These are phyloP conservation scores for Gynochthodes officinalis DNA, from an alignment of 257 asterid species.

Conservation along the genomic window DNA sequence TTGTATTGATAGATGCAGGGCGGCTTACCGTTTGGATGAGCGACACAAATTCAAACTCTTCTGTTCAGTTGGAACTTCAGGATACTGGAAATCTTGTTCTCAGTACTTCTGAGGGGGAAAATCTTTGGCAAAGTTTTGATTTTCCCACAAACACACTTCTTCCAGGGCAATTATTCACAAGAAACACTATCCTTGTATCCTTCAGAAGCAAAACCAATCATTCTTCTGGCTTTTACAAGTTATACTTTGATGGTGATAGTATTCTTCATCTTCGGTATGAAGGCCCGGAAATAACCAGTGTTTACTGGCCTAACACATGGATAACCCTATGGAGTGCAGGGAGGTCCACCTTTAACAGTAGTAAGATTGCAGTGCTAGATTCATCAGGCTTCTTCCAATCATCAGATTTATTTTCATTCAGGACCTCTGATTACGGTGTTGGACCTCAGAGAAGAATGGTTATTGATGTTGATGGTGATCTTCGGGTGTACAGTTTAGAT, in stretches of 20 bases:
- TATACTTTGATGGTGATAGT: slow-evolving; percentile 31
- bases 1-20: slow-evolving; percentile 23
- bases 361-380: slow-evolving; percentile 23
- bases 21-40: slow-evolving; percentile 24
- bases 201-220: slow-evolving; percentile 27
- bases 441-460: slow-evolving; percentile 25
- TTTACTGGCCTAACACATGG: slow-evolving; percentile 35
- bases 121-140: slow-evolving; percentile 37
- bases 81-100: slow-evolving; percentile 37
- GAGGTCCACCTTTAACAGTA: slow-evolving; percentile 24
- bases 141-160: slow-evolving; percentile 34
- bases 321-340: slow-evolving; percentile 18
- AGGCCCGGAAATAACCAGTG: slow-evolving; percentile 27
- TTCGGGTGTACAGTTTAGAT: slow-evolving; percentile 33
- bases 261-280: slow-evolving; percentile 26
- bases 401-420: slow-evolving; percentile 8
- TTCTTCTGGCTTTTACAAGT: slow-evolving; percentile 31
- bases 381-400: slow-evolving; percentile 22
- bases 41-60: slow-evolving; percentile 8
- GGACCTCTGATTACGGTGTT: slow-evolving; percentile 18
- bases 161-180: slow-evolving; percentile 26
- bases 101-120: background rate
- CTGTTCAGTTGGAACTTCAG: slow-evolving; percentile 12
- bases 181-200: slow-evolving; percentile 19
- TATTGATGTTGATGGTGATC: slow-evolving; percentile 33